A percentile compares a stretch with the other conserved stretches of the same genome.
These are phyloP conservation scores for Debaryomyces udenii DNA, from an alignment of 1,139 yeast genomes.

Conservation along the genomic window DNA sequence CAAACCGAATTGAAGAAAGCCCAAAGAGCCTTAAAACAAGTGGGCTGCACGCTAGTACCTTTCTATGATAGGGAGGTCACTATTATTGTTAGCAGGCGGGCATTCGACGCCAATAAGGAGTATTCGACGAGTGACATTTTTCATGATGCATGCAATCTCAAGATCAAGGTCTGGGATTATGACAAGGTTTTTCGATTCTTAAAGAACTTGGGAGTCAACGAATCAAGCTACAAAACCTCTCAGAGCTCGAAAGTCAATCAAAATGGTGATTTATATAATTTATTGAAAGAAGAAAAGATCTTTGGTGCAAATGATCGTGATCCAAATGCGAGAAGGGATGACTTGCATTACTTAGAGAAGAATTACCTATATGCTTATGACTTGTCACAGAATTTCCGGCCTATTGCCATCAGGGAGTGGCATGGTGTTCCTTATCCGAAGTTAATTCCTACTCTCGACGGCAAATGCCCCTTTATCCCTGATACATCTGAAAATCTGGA, in stretches of 20 bases:
- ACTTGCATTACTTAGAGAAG: constrained; percentile 73
- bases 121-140: constrained; percentile 64
- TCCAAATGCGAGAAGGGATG: constrained; percentile 82
- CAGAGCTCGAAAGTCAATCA: constrained; percentile 12
- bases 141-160: constrained; percentile 59
- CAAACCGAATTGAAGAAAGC: constrained; percentile 58
- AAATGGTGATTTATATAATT: constrained; percentile 54
- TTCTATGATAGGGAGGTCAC: constrained; percentile 82
- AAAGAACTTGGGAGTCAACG: constrained; percentile 61
- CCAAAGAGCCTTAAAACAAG: constrained; percentile 52
- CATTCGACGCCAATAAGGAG: constrained; percentile 22
- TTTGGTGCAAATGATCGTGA: constrained; percentile 90
- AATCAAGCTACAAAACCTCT: constrained; percentile 20
- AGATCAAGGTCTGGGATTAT: constrained; percentile 83
- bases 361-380: constrained; percentile 80
- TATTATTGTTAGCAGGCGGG: constrained; percentile 72
- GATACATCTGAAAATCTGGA: constrained; percentile 48
- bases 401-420: constrained; percentile 87
- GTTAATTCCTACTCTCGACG: constrained; percentile 54
- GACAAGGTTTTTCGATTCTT: constrained; percentile 85
- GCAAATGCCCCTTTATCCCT: constrained; percentile 71
- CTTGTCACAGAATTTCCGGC: constrained; percentile 74
- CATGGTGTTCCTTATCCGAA: constrained; percentile 46
- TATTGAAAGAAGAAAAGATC: constrained; percentile 81
- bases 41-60: constrained; percentile 69